These are phyloP conservation scores for Parasitella parasitica DNA, from an alignment of 371 early-diverging fungal species.

Conservation along the genomic window DNA sequence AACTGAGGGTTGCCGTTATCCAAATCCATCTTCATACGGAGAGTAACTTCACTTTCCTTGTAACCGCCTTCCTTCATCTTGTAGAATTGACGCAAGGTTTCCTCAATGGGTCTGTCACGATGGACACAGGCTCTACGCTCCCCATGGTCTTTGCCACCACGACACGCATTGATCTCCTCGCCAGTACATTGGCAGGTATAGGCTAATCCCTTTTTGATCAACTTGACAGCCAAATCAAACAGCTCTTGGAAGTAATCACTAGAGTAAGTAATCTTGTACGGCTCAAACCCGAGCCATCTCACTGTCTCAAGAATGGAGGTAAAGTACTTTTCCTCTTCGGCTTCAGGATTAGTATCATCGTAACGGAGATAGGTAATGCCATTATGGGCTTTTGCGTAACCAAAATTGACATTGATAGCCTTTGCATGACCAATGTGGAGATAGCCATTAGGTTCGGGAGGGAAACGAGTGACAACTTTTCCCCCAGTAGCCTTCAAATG, in stretches of 20 bases:
- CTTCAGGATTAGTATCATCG: conserved; percentile 99
- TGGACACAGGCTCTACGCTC: conserved; percentile 89
- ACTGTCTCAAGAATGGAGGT: conserved; percentile 94
- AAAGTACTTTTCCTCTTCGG: conserved; percentile 97
- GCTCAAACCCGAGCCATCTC: conserved; percentile 98
- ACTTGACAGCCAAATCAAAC: conserved; percentile 88
- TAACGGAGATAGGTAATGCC: conserved; percentile 97
- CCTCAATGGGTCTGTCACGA: conserved; percentile 91
- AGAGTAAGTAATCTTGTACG: conserved; percentile 94
- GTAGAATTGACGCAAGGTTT: conserved; percentile 91
- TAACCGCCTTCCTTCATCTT: conserved; percentile 98
- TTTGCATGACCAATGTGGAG: conserved; percentile 99
- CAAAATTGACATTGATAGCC: conserved; percentile 99
- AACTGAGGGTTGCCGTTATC: conserved; percentile 97
- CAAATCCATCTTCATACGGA: conserved; percentile 99
- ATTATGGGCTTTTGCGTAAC: conserved; percentile 91
- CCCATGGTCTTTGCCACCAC: conserved; percentile 91
- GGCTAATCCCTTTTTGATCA: conserved; percentile 92
- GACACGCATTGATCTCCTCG: conserved; percentile 89
- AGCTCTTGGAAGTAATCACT: conserved; percentile 97
- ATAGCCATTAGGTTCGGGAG: conserved; percentile 99
- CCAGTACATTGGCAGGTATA: conserved; percentile 98
- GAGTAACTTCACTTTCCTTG: conserved; percentile 88
- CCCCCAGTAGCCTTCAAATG: conserved; percentile 96
- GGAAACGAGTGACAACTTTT: conserved; percentile 98